Evolutionary conservation across 2,329 filamentous ascomycete species (phyloP), one percentile per base, ranked within the genome.

Genomic region (Paracorniculantispora psalliotae): DNA sequence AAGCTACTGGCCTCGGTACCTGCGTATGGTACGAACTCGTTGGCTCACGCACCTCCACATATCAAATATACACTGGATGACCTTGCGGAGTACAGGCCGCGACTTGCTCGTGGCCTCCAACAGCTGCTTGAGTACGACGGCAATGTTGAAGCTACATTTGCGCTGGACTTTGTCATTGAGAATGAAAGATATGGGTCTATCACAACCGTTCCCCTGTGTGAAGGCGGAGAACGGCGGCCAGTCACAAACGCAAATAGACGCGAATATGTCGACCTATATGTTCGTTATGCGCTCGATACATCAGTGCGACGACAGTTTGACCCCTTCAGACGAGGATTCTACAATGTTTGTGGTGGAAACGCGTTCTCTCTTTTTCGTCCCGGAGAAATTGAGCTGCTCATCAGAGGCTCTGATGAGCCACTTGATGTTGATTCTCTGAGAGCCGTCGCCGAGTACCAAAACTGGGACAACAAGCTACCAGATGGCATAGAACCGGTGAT

Each of bases 291-390:
- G 10, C 83, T 97, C 12, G 91, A 96, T 66, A 86, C 81, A 7
- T 83, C 90, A 1, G 89, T 96, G 1, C 77, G 83, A 41, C 83
- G 90, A 43, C 92, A 96, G 68, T 97, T 96, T 64, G 91, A 96
- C 69, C 92, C 92, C 0, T 97, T 97, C 79, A 94, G 94, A 70
- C 85, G 92, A 57, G 92, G 92, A 1, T 97, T 97, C 73, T 97
- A 91, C 71, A 96, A 90, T 0, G 91, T 96, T 28, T 96, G 91
- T 69, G 90, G 89, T 37, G 91, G 92, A 37, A 96, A 94, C 69
- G 92, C 92, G 0, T 79, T 96, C 37, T 91, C 88, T 1, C 81
- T 97, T 2, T 96, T 96, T 72, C 84, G 90, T 17, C 89, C 92
- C 0, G 92, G 96, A 70, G 92, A 97, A 71, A 96, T 97, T 62